Evolutionary conservation across 2,329 filamentous ascomycete species (phyloP).

Genomic region (Ophiocordyceps unilateralis): DNA sequence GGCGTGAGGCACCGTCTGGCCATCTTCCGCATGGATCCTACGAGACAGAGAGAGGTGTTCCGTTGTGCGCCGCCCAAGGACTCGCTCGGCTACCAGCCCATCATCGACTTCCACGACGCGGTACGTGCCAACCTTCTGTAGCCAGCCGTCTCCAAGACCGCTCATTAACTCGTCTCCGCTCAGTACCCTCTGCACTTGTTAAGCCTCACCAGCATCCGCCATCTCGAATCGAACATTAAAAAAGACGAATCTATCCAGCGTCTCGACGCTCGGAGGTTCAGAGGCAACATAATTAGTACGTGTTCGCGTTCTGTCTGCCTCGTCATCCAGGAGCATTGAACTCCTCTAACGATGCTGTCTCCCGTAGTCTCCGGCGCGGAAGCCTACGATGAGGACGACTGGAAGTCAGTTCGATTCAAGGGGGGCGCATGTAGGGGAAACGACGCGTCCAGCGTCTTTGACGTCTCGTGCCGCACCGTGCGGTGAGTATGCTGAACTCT

Average conservation of each 20-base stretch:
- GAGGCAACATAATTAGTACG: constrained; percentile 53
- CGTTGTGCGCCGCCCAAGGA: constrained; percentile 40
- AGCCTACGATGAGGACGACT: constrained; percentile 52
- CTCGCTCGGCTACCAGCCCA: constrained; percentile 44
- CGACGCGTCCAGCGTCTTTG: constrained; percentile 18
- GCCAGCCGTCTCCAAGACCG: too few relatives aligned
- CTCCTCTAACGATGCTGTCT: background rate
- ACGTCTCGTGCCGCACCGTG: constrained; percentile 47
- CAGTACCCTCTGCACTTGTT: constrained; percentile 55
- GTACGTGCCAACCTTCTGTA: constrained; percentile 26
- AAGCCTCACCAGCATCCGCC: constrained; percentile 44
- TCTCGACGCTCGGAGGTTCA: constrained; percentile 47
- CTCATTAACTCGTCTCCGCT: background rate
- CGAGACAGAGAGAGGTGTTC: constrained; percentile 37
- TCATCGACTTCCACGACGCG: constrained; percentile 52
- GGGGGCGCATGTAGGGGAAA: constrained; percentile 17
- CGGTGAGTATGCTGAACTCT: constrained; percentile 22
- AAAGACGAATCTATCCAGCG: constrained; percentile 28
- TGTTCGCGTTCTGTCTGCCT: background rate
- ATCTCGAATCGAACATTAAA: constrained; percentile 39
- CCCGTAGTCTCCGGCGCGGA: constrained; percentile 36
- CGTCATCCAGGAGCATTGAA: background rate
- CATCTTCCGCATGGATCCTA: constrained; percentile 50
- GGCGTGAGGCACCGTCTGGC: constrained; percentile 48
- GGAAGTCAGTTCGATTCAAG: constrained; percentile 43